Base-by-base conservation (phyloP, 306 rosid genomes). In the Astragalus membranaceus region DNA sequence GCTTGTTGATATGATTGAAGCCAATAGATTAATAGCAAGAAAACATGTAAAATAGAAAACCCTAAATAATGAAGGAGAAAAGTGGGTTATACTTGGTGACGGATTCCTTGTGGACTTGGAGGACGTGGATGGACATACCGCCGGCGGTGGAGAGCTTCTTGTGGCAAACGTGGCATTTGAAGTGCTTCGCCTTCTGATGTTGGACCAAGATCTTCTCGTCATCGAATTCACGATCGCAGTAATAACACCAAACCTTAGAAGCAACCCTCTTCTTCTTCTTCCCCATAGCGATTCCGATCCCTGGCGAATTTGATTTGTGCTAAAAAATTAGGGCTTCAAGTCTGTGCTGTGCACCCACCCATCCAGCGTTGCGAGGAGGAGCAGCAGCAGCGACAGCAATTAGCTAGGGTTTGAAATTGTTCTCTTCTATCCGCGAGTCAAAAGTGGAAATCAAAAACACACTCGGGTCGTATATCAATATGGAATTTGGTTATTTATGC, bases 121-220 rank as follows among this genome's bases (percentile, higher is more conserved):
- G 97, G 42, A 95, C 99, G 43, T 95, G 99, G 63, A 95, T 95
- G 85, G 96, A 85, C 99, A 95, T 95, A 62, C 99, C 99, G 2
- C 99, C 91, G 6, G 99, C 99, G 14, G 99, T 95, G 9, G 99
- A 95, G 59, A 95, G 99, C 83, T 95, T 95, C 83, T 95, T 95
- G 57, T 95, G 97, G 85, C 99, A 95, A 79, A 91, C 95, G 29
- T 95, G 99, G 76, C 99, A 95, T 73, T 95, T 95, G 63, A 95
- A 95, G 81, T 95, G 99, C 81, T 95, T 95, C 3, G 99, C 99
- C 51, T 95, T 95, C 92, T 95, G 99, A 63, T 95, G 99, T 88
- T 95, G 99, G 50, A 95, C 99, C 75, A 95, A 62, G 29, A 95
- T 95, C 92, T 95, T 95, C 80, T 95, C 99, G 70, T 95, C 99